Conservation (phyloP, 306 rosid species). For the Citrullus mucosospermus region DNA sequence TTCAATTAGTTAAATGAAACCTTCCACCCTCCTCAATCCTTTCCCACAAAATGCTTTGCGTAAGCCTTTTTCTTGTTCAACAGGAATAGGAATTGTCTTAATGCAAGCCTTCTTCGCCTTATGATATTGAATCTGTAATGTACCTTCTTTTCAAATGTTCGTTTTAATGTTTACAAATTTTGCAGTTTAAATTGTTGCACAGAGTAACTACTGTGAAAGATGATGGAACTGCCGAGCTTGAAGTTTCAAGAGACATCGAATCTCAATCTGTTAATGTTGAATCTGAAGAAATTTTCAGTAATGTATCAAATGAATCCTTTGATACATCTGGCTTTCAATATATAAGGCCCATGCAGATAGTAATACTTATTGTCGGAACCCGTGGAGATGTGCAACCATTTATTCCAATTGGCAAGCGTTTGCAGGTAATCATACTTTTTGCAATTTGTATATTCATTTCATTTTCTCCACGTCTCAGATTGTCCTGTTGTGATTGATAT, state of each 20-base stretch:
- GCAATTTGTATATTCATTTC: background rate
- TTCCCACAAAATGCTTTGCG: background rate
- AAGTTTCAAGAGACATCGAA: conserved; percentile 66
- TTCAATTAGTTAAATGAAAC: background rate
- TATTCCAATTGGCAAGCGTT: conserved; percentile 85
- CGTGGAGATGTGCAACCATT: conserved; percentile 99
- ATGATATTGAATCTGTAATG: background rate
- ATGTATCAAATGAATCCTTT: conserved; percentile 35
- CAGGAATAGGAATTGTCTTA: background rate
- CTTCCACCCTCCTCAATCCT: background rate
- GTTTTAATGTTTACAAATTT: conserved; percentile 15
- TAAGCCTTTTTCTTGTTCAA: background rate
- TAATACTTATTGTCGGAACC: conserved; percentile 95
- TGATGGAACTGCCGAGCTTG: conserved; percentile 91
- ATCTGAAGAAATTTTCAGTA: conserved; percentile 32
- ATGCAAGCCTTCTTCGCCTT: background rate
- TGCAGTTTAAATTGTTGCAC: conserved; percentile 76
- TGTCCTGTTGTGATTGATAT: conserved; percentile 1
- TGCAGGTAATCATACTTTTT: conserved; percentile 69
- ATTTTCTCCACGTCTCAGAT: background rate
- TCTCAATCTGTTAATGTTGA: conserved; percentile 44
- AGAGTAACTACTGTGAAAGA: conserved; percentile 87
- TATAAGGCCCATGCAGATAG: conserved; percentile 77
- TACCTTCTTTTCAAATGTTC: background rate
- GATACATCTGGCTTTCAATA: conserved; percentile 44